Conservation (phyloP, 2,329 filamentous ascomycete species). For the Dryadomyces sulphureus region DNA sequence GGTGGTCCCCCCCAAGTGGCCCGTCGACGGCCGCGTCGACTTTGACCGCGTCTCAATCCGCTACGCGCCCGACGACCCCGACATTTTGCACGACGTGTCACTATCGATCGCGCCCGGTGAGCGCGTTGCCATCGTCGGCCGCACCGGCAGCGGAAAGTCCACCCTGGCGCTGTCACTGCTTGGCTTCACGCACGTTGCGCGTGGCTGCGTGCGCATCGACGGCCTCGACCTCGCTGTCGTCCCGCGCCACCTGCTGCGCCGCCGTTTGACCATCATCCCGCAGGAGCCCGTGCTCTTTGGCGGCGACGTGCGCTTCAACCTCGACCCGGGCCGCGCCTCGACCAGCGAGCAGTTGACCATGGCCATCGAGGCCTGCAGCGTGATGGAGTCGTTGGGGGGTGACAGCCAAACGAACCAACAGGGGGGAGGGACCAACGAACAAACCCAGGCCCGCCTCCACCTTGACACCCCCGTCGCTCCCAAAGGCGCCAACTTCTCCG, state of each 20-base stretch:
- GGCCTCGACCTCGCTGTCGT: constrained; percentile 20
- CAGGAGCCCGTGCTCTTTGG: constrained; percentile 24
- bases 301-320: constrained; percentile 32
- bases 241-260: constrained; percentile 19
- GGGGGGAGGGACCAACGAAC: not conserved
- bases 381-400: constrained; percentile 30
- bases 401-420: not conserved
- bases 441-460: constrained; percentile 12
- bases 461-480: constrained; percentile 34
- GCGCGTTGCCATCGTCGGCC: constrained; percentile 50
- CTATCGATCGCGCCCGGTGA: constrained; percentile 32
- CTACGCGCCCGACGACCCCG: constrained; percentile 15
- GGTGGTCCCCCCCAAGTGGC: constrained; percentile 12
- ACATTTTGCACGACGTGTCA: constrained; percentile 16
- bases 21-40: constrained; percentile 14
- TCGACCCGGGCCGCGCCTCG: constrained; percentile 48
- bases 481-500: constrained; percentile 39
- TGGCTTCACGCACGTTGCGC: constrained; percentile 19
- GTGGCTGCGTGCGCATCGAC: constrained; percentile 20
- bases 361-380: constrained; percentile 46
- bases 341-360: constrained; percentile 37
- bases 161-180: constrained; percentile 27
- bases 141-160: constrained; percentile 54
- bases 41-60: constrained; percentile 15
- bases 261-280: constrained; percentile 23